Evolutionary conservation across 2,329 filamentous ascomycete species (phyloP).

Genomic region (Didymella glomerata): DNA sequence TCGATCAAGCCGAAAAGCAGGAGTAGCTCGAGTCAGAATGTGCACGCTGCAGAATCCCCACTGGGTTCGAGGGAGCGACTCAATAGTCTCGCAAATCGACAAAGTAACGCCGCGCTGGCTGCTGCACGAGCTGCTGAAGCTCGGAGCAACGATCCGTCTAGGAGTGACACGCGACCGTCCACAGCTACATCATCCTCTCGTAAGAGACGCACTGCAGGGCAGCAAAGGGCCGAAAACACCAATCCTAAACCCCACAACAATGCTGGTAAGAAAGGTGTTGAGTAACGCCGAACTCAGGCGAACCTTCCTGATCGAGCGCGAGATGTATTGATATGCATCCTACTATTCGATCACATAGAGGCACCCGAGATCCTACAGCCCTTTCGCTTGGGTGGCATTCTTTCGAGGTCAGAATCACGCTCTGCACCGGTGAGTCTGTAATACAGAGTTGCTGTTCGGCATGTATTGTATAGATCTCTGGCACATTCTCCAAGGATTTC

Average conservation of each 20-base stretch:
- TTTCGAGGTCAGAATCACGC: neutral
- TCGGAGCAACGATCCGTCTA: slow-evolving; percentile 16
- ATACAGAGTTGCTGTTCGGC: neutral
- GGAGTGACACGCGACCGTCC: slow-evolving; percentile 16
- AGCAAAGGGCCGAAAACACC: slow-evolving; percentile 12
- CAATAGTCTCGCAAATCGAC: slow-evolving; percentile 32
- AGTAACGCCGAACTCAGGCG: slow-evolving; percentile 3
- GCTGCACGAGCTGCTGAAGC: slow-evolving; percentile 26
- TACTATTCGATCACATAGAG: neutral
- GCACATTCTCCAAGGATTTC: neutral
- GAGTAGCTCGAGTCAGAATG: slow-evolving; percentile 30
- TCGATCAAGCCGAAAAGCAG: slow-evolving; percentile 26
- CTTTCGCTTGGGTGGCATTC: neutral
- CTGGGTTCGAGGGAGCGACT: slow-evolving; percentile 26
- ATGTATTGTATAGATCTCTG: neutral
- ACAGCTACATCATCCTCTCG: slow-evolving; percentile 9
- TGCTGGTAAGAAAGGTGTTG: slow-evolving; percentile 1
- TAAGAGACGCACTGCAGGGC: slow-evolving; percentile 4
- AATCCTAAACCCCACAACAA: slow-evolving; percentile 7
- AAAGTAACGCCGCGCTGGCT: slow-evolving; percentile 34
- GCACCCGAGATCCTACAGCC: neutral
- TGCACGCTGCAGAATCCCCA: slow-evolving; percentile 21
- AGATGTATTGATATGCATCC: slow-evolving; percentile 6
- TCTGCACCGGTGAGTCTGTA: neutral
- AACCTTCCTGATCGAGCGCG: slow-evolving; percentile 11